Evolutionary conservation across 768 basidiomycete genomes (phyloP).

Genomic region (Kwoniella sp.): DNA sequence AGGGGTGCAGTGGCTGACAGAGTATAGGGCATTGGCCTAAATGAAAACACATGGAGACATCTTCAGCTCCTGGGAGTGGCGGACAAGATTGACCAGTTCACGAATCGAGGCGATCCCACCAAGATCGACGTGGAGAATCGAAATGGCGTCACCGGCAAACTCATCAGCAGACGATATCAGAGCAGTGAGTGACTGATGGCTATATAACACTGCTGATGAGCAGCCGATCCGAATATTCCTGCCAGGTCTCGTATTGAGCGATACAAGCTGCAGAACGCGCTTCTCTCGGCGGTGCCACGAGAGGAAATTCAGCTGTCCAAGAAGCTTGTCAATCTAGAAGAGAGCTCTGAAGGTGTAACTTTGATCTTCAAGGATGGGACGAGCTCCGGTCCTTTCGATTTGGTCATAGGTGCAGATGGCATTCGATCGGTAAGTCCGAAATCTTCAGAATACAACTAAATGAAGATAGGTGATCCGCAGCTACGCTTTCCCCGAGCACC

Average conservation of each 20-base stretch:
- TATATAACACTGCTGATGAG: not conserved
- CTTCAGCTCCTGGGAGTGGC: conserved; percentile 12
- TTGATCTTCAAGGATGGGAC: conserved; percentile 8
- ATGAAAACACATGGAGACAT: conserved; percentile 10
- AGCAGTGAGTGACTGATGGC: not conserved
- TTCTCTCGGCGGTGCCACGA: conserved; percentile 6
- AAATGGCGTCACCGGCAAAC: conserved; percentile 11
- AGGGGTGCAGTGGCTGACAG: not conserved
- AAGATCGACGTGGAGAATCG: conserved; percentile 17
- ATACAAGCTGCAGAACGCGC: conserved; percentile 13
- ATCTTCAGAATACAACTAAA: too few relatives aligned
- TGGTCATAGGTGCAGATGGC: conserved; percentile 12
- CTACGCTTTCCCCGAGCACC: conserved; percentile 25
- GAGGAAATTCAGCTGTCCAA: conserved; percentile 5
- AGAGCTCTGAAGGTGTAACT: not conserved
- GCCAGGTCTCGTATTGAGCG: conserved; percentile 12
- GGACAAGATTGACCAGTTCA: conserved; percentile 10
- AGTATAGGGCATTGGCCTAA: conserved; percentile 8
- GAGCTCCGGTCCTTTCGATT: conserved; percentile 7
- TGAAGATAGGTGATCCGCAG: not conserved
- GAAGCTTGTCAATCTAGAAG: not conserved
- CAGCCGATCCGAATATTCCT: conserved; percentile 12
- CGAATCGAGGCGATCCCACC: not conserved
- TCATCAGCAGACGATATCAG: conserved; percentile 12
- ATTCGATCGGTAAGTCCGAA: conserved; percentile 10